These are phyloP conservation scores for Chaetoceros muelleri DNA, from an alignment of 108 stramenopile genomes.

Conservation along the genomic window DNA sequence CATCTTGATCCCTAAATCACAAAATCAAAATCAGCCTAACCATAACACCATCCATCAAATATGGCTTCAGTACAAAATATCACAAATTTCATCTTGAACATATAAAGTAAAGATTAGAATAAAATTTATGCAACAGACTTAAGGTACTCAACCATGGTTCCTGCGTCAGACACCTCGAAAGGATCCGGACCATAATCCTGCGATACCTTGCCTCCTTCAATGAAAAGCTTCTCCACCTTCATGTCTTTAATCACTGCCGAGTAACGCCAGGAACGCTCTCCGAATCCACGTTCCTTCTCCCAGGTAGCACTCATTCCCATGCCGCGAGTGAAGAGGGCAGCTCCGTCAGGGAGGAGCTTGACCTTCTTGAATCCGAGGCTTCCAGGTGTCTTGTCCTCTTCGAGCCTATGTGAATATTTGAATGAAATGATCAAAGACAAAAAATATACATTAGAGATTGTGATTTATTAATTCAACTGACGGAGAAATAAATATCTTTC, in stretches of 20 bases:
- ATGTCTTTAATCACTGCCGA: constrained; percentile 38
- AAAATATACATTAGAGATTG: too few relatives aligned
- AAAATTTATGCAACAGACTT: too few relatives aligned
- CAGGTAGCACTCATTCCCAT: constrained; percentile 44
- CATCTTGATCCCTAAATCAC: too few relatives aligned
- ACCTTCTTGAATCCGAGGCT: constrained; percentile 28
- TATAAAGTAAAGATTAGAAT: too few relatives aligned
- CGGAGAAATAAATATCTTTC: too few relatives aligned
- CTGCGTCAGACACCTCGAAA: constrained; percentile 39
- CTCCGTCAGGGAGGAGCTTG: constrained; percentile 46
- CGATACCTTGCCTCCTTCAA: constrained; percentile 13
- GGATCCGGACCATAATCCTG: constrained; percentile 39
- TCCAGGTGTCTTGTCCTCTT: constrained; percentile 36
- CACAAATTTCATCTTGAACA: too few relatives aligned
- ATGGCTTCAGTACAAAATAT: too few relatives aligned
- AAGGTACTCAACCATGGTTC: constrained; percentile 38
- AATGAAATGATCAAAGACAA: too few relatives aligned
- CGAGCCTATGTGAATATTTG: too few relatives aligned
- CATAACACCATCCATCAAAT: too few relatives aligned
- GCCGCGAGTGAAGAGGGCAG: constrained; percentile 31
- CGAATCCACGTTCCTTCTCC: constrained; percentile 32
- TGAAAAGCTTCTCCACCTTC: constrained; percentile 31
- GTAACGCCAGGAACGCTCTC: constrained; percentile 42
- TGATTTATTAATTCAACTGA: too few relatives aligned
- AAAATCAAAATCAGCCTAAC: too few relatives aligned